A percentile compares a stretch with the other conserved stretches of the same genome.
phyloP scores from a whole-genome alignment of 2,329 filamentous ascomycete genomes.

The Keithomyces neogunnii region DNA sequence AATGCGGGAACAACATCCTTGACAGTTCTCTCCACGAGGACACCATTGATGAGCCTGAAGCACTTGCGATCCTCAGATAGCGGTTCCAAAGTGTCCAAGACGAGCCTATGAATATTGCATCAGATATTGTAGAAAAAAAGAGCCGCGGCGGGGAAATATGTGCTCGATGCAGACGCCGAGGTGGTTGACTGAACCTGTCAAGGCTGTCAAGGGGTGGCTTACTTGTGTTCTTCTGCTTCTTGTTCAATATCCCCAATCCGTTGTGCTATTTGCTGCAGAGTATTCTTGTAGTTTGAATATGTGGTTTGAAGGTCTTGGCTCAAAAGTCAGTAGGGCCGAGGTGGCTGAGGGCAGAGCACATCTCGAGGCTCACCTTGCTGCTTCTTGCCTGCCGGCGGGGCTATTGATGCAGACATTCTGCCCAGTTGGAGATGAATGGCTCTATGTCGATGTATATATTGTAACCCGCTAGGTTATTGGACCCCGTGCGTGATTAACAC shows the following conservation, averaged over 20 bases:
- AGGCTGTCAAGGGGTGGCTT: slow-evolving; percentile 14
- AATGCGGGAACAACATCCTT: slow-evolving; percentile 85
- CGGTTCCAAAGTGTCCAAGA: slow-evolving; percentile 83
- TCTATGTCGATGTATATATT: too few relatives aligned
- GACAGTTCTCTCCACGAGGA: slow-evolving; percentile 88
- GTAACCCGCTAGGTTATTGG: not conserved
- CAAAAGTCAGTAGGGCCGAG: not conserved
- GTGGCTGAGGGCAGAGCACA: slow-evolving; percentile 8
- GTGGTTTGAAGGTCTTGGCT: slow-evolving; percentile 65
- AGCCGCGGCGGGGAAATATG: not conserved
- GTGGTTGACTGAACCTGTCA: too few relatives aligned
- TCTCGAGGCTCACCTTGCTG: slow-evolving; percentile 53
- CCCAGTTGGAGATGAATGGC: too few relatives aligned
- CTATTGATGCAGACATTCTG: slow-evolving; percentile 5
- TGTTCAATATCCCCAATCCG: slow-evolving; percentile 98
- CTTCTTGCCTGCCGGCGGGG: slow-evolving; percentile 50
- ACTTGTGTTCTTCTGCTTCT: slow-evolving; percentile 98
- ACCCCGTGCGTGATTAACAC: not conserved
- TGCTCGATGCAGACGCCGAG: too few relatives aligned
- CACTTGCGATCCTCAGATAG: slow-evolving; percentile 83
- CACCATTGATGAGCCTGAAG: slow-evolving; percentile 97
- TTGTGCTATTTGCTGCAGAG: slow-evolving; percentile 82
- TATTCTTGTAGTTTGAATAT: slow-evolving; percentile 70
- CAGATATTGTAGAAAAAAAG: slow-evolving; percentile 18
- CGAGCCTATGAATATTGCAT: slow-evolving; percentile 53